Evolutionary conservation across 192 early-diverging fungal species (phyloP), one percentile per base, ranked within the genome.

Genomic region (Cetraspora pellucida): DNA sequence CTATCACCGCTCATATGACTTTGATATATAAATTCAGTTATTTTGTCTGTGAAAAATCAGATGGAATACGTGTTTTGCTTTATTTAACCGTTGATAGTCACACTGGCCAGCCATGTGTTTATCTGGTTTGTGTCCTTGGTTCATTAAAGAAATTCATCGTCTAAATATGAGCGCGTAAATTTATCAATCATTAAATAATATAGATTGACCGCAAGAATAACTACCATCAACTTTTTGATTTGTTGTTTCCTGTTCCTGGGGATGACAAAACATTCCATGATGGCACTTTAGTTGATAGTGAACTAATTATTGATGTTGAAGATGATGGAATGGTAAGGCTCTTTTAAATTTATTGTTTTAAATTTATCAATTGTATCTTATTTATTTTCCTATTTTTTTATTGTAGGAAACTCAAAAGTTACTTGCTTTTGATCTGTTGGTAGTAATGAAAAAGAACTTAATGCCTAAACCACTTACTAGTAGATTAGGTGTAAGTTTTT

Each of bases 131-230:
- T 67, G 28, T 25, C 60, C 28, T 45, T 64, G 21, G 37, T 60
- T 54, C 28, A 55, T 59, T 61, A n/a, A n/a, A n/a, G n/a, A n/a
- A n/a, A n/a, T 61, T 46, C 55, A 3, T 61, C 28, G 46, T 28
- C 8, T 16, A 19, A 8, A n/a, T 16, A 58, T 37, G 60, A 17
- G 23, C 61, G 45, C n/a, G 77, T 17, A 72, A 9, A 19, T n/a
- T 43, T 27, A 28, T 10, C 57, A 52, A 63, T 16, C 17, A 50
- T 27, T 52, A 8, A 21, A 31, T 3, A 28, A 14, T 6, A 45
- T 72, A 90, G 92, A 89, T 95, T 67, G 94, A 95, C 79, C 91
- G 97, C 70, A 96, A 94, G 72, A 97, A 94, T 87, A 86, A 90
- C 13, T 97, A 93, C 82, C 92, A 87, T 50, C 78, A 82, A 1